Evolutionary conservation across 106 monocot genomes (phyloP), one percentile per base, ranked within the genome.

Genomic region (Acanthochlamys bracteata): DNA sequence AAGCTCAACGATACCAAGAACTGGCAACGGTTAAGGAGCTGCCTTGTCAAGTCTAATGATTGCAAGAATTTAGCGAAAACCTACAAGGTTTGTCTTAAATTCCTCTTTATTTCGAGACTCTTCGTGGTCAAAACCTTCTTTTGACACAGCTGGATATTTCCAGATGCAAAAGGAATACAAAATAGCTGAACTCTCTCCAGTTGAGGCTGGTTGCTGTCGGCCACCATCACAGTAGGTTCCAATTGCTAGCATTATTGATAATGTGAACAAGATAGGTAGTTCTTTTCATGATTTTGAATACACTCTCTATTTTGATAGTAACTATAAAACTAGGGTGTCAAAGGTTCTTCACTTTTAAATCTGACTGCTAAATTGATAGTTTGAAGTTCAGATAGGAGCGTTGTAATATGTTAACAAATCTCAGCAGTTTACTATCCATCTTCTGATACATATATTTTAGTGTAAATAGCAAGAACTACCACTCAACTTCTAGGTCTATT

Each of bases 181-280:
- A 76, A 53, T 64, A 20, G 96, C 91, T 60, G 83, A 91, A 59
- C 82, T 98, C 45, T 81, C 78, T 42, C 91, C 96, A 26, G 85
- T 92, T 53, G 88, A 88, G 63, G 82, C 88, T 54, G 96, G 96
- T 81, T 98, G 96, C 76, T 98, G 96, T 74, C 75, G 96, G 13
- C 96, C 91, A 40, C 96, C 96, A 39, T 85, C 88, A 66, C 88
- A 85, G 96, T 98, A 83, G 25, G 86, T 73, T 56, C 42, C 65
- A 13, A 58, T 27, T 21, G 64, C 67, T 10, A 60, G 54, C 17
- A 17, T 40, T 43, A 45, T 13, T 45, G 43, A 45, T 45, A 13
- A 45, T 13, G 43, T 45, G 43, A 45, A 45, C 7, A 45, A 9
- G 13, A 7, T 13, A 45, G 7, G 43, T 45, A 9, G 13, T 45